Base-by-base conservation (phyloP, 495 filamentous ascomycete genomes). In the Schizothecium vesticola region DNA sequence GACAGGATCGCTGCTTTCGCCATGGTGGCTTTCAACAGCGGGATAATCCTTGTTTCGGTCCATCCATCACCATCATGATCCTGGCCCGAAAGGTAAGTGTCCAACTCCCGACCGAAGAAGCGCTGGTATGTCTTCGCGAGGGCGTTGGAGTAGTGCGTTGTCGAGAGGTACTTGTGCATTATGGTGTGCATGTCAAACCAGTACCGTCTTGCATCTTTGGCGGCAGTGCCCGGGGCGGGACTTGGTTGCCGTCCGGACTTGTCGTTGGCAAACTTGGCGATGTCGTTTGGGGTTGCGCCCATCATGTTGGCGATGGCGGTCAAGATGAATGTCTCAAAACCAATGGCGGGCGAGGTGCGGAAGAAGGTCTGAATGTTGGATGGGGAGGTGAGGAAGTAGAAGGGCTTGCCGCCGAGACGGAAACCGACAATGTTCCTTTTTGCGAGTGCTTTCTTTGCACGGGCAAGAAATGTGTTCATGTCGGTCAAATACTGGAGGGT, bases 21-120 rank as follows among this genome's bases (percentile, higher is more conserved):
- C 69, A 75, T 71, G 11, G 66, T 61, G 3, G 56, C n/a, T 59
- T 63, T 56, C 16, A 73, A n/a, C 23, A 70, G 68, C 12, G 66
- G 26, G 26, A 69, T 59, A 8, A 75, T 25, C 9, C 43, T 16
- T 9, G 67, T 28, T 6, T 61, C 56, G 3, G 36, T 33, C 68
- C 64, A 68, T n/a, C n/a, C n/a, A n/a, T n/a, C n/a, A n/a, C n/a
- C n/a, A n/a, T n/a, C n/a, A n/a, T n/a, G n/a, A n/a, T n/a, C n/a
- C 59, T 70, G 56, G 0, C 61, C 67, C 3, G 64, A 10, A 5
- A 61, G 56, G n/a, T 59, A 59, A 13, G 21, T 28, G 3, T 56
- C 21, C 4, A 70, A 28, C 25, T 59, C 23, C n/a, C 58, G 5
- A 9, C 3, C n/a, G 28, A 75, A 71, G 25, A 69, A 64, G n/a